Percentiles rank a stretch among this genome's conserved stretches.
Conservation (phyloP, 2,329 filamentous ascomycete genomes). For the Trichophyton benhamiae region DNA sequence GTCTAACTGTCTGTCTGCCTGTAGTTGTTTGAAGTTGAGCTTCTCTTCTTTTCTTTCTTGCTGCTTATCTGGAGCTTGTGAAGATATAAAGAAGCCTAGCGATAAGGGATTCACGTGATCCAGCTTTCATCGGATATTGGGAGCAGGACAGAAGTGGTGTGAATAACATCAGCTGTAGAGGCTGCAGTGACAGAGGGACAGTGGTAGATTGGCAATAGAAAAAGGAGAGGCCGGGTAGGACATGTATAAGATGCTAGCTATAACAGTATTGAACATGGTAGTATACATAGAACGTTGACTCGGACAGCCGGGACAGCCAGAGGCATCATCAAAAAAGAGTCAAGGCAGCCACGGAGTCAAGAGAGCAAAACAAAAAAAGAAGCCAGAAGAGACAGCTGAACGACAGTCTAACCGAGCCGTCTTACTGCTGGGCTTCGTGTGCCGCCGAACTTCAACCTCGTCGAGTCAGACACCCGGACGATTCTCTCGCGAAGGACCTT, state of each 20-base stretch:
- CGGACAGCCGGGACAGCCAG: neutral
- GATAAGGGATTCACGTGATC: neutral
- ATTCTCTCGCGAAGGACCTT: conserved; percentile 62
- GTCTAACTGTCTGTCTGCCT: neutral
- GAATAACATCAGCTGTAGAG: too few relatives aligned
- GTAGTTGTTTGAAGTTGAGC: neutral
- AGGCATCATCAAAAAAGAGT: neutral
- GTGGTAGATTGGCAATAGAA: neutral
- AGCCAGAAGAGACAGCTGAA: conserved; percentile 5
- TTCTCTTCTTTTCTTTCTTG: neutral
- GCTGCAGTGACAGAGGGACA: neutral
- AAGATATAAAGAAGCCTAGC: neutral
- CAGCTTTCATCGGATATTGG: neutral
- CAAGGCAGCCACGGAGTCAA: neutral
- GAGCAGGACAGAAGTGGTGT: too few relatives aligned
- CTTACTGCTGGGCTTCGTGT: conserved; percentile 73
- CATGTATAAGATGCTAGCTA: neutral
- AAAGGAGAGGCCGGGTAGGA: neutral
- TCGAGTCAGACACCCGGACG: conserved; percentile 68
- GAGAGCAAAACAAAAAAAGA: neutral
- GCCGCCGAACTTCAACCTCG: conserved; percentile 90
- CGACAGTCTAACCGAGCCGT: conserved; percentile 51
- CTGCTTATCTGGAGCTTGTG: neutral
- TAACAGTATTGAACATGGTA: neutral
- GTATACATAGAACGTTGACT: neutral